Evolutionary conservation across 306 rosid species (phyloP).

Genomic region (Crotalaria pallida): DNA sequence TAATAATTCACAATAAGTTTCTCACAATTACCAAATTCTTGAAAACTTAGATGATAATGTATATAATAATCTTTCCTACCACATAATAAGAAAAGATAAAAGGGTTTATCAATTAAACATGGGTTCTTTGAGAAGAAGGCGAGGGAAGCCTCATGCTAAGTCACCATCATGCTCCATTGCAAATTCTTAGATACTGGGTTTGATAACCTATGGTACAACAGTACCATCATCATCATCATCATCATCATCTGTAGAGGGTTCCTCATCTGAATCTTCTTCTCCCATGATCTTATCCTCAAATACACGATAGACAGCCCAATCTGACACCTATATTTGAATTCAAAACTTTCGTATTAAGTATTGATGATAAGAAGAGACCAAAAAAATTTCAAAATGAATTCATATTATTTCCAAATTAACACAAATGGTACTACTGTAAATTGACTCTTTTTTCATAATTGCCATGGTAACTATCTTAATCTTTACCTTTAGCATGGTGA

Average conservation of each 20-base stretch:
- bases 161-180: neutral
- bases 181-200: slow-evolving; percentile 23
- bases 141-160: slow-evolving; percentile 11
- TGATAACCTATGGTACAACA: neutral
- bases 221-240: too few relatives aligned
- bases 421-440: neutral
- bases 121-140: neutral
- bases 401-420: neutral
- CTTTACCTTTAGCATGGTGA: slow-evolving; percentile 29
- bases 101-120: neutral
- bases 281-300: slow-evolving; percentile 29
- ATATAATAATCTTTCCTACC: neutral
- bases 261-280: neutral
- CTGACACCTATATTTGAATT: slow-evolving; percentile 27
- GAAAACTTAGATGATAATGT: too few relatives aligned
- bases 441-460: neutral
- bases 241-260: neutral
- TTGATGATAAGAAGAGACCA: neutral
- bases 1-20: too few relatives aligned
- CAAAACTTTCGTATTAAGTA: neutral
- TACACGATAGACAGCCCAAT: slow-evolving; percentile 40
- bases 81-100: slow-evolving; percentile 2
- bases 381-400: too few relatives aligned
- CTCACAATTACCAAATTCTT: too few relatives aligned
- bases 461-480: neutral